Evolutionary conservation across 352 stramenopile species (phyloP).

Genomic region (Pythium plurisporium): DNA sequence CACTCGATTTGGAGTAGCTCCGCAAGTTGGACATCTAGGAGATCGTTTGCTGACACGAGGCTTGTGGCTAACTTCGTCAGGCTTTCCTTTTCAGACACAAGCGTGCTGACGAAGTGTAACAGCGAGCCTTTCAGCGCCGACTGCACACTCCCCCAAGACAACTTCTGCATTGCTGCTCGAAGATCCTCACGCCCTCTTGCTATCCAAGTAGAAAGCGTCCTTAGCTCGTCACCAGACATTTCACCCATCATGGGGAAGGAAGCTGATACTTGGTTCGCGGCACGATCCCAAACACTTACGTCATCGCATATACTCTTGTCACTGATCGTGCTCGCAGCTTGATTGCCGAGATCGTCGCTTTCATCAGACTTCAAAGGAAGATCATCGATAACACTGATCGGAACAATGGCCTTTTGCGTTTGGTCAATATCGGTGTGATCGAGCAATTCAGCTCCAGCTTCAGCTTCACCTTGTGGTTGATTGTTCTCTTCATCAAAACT

Average conservation of each 20-base stretch:
- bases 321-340: too few relatives aligned
- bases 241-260: too few relatives aligned
- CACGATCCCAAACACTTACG: not conserved
- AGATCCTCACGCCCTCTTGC: not conserved
- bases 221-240: not conserved
- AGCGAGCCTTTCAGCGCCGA: conserved; percentile 2
- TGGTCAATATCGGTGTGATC: too few relatives aligned
- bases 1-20: conserved; percentile 9
- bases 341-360: too few relatives aligned
- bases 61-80: not conserved
- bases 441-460: not conserved
- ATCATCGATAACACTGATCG: too few relatives aligned
- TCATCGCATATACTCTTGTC: too few relatives aligned
- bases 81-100: not conserved
- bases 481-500: conserved; percentile 42
- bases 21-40: not conserved
- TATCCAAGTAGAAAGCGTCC: not conserved
- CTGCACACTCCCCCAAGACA: not conserved
- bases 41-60: not conserved
- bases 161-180: not conserved
- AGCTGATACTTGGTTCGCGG: too few relatives aligned
- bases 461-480: not conserved
- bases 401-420: not conserved
- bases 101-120: not conserved
- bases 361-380: too few relatives aligned